A percentile compares a stretch with the other conserved stretches of the same genome.
phyloP scores from a whole-genome alignment of 2,329 filamentous ascomycete genomes.

The Dryadomyces quercivorus region DNA sequence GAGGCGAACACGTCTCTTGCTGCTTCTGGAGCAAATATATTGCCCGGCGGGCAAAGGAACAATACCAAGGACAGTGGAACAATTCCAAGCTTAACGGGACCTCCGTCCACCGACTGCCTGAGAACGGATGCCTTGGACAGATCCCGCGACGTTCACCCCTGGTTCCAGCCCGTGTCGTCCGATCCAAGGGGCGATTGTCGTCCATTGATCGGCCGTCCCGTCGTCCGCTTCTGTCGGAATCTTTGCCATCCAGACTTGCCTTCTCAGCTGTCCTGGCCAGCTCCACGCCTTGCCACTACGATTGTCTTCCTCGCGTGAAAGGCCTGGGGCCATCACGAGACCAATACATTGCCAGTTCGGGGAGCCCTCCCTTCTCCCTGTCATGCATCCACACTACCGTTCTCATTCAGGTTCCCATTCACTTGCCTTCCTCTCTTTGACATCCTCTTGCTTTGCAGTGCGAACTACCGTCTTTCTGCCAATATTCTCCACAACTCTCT shows the following conservation, averaged over 20 bases:
- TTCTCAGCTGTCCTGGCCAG: not conserved
- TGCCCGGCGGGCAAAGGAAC: slow-evolving; percentile 4
- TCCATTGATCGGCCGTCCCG: not conserved
- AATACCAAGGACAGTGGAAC: slow-evolving; percentile 13
- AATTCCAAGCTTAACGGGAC: slow-evolving; percentile 4
- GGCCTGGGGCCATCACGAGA: not conserved
- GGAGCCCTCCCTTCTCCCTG: not conserved
- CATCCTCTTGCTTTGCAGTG: too few species aligned
- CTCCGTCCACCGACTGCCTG: not conserved
- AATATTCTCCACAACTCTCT: not conserved
- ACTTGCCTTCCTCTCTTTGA: not conserved
- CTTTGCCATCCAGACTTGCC: not conserved
- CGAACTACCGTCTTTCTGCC: not conserved
- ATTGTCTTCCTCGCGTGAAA: not conserved
- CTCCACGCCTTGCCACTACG: not conserved
- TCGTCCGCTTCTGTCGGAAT: not conserved
- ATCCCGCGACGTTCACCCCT: not conserved
- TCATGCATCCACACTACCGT: not conserved
- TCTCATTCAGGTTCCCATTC: not conserved
- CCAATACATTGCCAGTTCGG: not conserved
- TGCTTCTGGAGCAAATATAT: not conserved
- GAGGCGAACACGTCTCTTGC: not conserved
- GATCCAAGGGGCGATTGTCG: not conserved
- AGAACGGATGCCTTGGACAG: too few species aligned
- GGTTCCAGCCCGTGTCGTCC: too few species aligned